phyloP scores from a whole-genome alignment of 2,329 filamentous ascomycete genomes.

The Colletotrichum tamarilloi region DNA sequence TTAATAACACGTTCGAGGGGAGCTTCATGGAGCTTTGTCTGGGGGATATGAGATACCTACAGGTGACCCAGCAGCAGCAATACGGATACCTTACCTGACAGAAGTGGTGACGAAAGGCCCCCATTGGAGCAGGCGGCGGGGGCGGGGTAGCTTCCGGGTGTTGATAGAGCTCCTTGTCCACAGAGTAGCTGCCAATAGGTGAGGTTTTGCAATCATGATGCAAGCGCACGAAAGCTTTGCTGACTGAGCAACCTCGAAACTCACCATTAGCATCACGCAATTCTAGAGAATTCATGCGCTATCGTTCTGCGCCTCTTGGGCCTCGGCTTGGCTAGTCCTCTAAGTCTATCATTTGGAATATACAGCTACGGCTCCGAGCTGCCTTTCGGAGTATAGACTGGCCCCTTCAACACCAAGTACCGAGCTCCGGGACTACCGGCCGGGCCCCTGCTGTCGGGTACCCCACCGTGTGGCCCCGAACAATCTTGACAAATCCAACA shows the following conservation, averaged over 20 bases:
- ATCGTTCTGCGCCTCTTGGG: neutral
- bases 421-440: conserved; percentile 9
- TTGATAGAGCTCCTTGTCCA: neutral
- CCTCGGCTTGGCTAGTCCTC: neutral
- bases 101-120: conserved; percentile 10
- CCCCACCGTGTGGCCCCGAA: neutral
- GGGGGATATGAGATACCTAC: neutral
- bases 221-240: conserved; percentile 22
- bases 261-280: conserved; percentile 13
- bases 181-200: neutral
- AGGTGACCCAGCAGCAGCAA: conserved; percentile 4
- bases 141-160: conserved; percentile 21
- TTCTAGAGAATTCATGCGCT: neutral
- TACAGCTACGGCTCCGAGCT: neutral
- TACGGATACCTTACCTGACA: neutral
- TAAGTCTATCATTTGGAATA: conserved; percentile 9
- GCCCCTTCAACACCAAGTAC: neutral
- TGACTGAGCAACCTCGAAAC: conserved; percentile 11
- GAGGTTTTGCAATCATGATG: conserved; percentile 25
- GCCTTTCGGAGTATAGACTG: neutral
- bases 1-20: conserved; percentile 22
- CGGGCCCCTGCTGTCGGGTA: neutral
- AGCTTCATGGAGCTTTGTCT: conserved; percentile 31
- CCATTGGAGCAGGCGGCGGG: conserved; percentile 27
- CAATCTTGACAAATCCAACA: neutral